These are phyloP conservation scores for Hippophae gyantsensis DNA, from an alignment of 306 rosid genomes.

Conservation along the genomic window DNA sequence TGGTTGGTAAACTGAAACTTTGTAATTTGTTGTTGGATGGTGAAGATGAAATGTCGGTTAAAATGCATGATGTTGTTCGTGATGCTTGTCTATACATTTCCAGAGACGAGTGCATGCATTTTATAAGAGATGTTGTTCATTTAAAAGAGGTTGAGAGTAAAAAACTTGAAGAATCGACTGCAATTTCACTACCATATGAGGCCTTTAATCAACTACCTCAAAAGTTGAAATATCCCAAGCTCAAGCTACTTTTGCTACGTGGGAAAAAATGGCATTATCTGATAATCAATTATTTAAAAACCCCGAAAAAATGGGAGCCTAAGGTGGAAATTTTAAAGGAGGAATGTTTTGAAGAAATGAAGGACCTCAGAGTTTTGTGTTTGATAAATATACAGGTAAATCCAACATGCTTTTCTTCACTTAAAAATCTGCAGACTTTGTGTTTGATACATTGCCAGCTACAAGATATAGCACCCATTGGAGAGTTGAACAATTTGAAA, in stretches of 20 bases:
- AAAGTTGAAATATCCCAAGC: neutral
- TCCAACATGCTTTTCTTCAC: neutral
- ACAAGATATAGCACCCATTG: neutral
- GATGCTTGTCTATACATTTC: constrained; percentile 8
- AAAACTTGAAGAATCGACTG: neutral
- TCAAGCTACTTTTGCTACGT: neutral
- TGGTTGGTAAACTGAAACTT: constrained; percentile 9
- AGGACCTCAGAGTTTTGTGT: neutral
- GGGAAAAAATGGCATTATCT: neutral
- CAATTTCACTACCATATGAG: neutral
- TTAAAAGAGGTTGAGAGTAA: neutral
- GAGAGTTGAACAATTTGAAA: neutral
- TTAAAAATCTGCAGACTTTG: neutral
- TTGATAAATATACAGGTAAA: rapidly evolving
- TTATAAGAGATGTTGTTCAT: neutral
- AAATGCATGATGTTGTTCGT: constrained; percentile 7
- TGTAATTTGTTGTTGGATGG: constrained; percentile 6
- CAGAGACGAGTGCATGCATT: neutral
- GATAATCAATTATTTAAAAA: no score
- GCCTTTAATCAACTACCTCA: neutral
- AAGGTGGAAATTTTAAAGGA: no score
- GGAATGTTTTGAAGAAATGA: neutral
- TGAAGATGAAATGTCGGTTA: neutral
- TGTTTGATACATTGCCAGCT: neutral
- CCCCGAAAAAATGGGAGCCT: rapidly evolving